Evolutionary conservation across 495 filamentous ascomycete species (phyloP).

Genomic region (Hypoxylon subgilvum): DNA sequence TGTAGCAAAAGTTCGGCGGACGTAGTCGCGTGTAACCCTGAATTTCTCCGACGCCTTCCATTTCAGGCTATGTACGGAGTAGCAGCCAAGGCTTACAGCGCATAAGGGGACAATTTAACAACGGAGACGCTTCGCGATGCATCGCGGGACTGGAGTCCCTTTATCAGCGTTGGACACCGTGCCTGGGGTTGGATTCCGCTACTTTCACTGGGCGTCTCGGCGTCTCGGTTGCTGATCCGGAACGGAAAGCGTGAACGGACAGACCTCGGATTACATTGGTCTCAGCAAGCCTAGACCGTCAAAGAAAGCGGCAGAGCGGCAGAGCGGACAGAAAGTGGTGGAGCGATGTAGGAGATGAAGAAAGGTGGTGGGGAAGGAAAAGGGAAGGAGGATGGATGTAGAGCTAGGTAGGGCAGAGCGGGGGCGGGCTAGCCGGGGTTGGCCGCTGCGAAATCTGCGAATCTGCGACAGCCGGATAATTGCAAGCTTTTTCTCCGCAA

Average conservation of each 20-base stretch:
- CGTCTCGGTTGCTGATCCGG: slow-evolving; percentile 11
- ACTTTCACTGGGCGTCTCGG: slow-evolving; percentile 1
- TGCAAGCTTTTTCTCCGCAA: slow-evolving; percentile 15
- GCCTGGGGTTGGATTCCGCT: slow-evolving; percentile 11
- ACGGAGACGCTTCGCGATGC: slow-evolving; percentile 2
- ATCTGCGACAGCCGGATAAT: slow-evolving; percentile 14
- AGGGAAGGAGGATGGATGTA: slow-evolving; percentile 7
- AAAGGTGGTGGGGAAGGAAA: slow-evolving; percentile 4
- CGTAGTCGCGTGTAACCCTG: too few species aligned
- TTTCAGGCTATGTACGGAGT: slow-evolving; percentile 28
- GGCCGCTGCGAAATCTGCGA: too few species aligned
- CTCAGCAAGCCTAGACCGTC: slow-evolving; percentile 12
- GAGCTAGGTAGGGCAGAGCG: neutral
- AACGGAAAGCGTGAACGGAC: slow-evolving; percentile 22
- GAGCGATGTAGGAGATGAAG: neutral
- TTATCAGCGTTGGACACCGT: slow-evolving; percentile 17
- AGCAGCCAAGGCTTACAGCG: slow-evolving; percentile 27
- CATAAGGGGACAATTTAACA: slow-evolving; percentile 5
- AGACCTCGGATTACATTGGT: slow-evolving; percentile 18
- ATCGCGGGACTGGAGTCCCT: slow-evolving; percentile 15
- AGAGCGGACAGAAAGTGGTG: neutral
- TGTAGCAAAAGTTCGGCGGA: too few species aligned
- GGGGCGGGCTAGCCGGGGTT: slow-evolving; percentile 7
- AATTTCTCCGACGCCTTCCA: slow-evolving; percentile 19
- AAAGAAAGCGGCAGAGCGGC: too few species aligned